Evolutionary conservation across 345 rosid species (phyloP).

Genomic region (Noccaea caerulescens): DNA sequence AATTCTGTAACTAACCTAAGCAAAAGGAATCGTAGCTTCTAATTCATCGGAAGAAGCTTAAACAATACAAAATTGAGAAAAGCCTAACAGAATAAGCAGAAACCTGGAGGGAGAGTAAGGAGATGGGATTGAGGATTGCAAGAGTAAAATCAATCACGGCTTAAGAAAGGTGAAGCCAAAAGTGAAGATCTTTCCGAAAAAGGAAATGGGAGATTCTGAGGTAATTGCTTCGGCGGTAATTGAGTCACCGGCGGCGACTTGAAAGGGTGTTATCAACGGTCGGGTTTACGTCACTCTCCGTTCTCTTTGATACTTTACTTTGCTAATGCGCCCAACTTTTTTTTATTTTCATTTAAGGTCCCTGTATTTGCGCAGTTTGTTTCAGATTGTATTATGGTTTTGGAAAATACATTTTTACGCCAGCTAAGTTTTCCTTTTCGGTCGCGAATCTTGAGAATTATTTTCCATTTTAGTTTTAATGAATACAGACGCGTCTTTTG

Average conservation of each 20-base stretch:
- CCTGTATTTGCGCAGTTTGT: background rate
- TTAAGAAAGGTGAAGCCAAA: conserved; percentile 10
- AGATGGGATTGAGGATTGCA: conserved; percentile 15
- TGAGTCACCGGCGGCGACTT: conserved; percentile 40
- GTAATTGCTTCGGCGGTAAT: conserved; percentile 1
- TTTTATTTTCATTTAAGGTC: conserved; percentile 27
- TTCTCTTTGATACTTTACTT: conserved; percentile 30
- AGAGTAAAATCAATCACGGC: conserved; percentile 7
- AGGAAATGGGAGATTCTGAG: conserved; percentile 16
- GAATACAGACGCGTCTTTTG: background rate
- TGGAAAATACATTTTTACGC: background rate
- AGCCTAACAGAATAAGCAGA: conserved; percentile 16
- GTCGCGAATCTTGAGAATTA: conserved; percentile 3
- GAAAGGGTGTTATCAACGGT: conserved; percentile 44
- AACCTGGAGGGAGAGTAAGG: conserved; percentile 40
- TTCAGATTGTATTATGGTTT: background rate
- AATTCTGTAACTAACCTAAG: conserved; percentile 3
- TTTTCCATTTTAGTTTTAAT: background rate
- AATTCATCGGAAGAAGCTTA: conserved; percentile 1
- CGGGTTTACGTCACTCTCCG: conserved; percentile 47
- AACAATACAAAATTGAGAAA: conserved; percentile 1
- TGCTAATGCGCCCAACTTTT: conserved; percentile 17
- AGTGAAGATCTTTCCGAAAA: conserved; percentile 27
- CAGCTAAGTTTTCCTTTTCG: background rate
- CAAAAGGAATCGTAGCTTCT: conserved; percentile 7